Evolutionary conservation across 2,329 filamentous ascomycete species (phyloP), one percentile per base, ranked within the genome.

Genomic region (Diplodia scrobiculata): DNA sequence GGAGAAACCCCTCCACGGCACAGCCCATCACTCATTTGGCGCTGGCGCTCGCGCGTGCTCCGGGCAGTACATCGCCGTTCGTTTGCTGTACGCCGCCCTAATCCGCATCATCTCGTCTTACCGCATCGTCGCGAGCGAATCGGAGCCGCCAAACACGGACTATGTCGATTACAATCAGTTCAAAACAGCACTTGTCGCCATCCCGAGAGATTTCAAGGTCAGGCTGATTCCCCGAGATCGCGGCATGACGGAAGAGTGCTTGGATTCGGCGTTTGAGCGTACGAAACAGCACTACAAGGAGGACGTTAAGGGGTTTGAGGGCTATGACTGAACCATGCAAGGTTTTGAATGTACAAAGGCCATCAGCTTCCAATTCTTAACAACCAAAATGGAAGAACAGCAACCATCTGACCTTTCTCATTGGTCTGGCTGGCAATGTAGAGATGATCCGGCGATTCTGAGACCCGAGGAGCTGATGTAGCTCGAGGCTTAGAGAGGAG

Each of bases 111-210:
- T 85, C n/a, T 76, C 78, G 2, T 77, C 78, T 9, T 85, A 83
- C 73, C 79, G 77, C 68, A 81, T 84, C 64, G 79, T 84, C 36
- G 78, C 84, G 27, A 80, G 78, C 69, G 76, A 81, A 60, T 70
- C 72, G 0, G 75, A 81, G 51, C 84, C 85, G 0, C 85, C 85
- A 0, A 87, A 86, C 68, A 87, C 84, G 0, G 84, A 87, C 71
- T 87, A 87, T 68, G 82, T 87, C 4, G 84, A 87, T 5, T 87
- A 87, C 70, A 87, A 87, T 69, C 80, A 84, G 70, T 82, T 86
- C 70, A 87, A 87, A 74, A 82, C 81, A 1, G 85, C 85, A 0
- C 70, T 87, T 38, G 85, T 87, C 13, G 85, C 86, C 0, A 87
- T 87, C 60, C 86, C 85, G 0, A 74, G 81, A 52, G 81, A 85